These are phyloP conservation scores for Trichosporon asahii DNA, from an alignment of 1,284 basidiomycete species.

Conservation along the genomic window DNA sequence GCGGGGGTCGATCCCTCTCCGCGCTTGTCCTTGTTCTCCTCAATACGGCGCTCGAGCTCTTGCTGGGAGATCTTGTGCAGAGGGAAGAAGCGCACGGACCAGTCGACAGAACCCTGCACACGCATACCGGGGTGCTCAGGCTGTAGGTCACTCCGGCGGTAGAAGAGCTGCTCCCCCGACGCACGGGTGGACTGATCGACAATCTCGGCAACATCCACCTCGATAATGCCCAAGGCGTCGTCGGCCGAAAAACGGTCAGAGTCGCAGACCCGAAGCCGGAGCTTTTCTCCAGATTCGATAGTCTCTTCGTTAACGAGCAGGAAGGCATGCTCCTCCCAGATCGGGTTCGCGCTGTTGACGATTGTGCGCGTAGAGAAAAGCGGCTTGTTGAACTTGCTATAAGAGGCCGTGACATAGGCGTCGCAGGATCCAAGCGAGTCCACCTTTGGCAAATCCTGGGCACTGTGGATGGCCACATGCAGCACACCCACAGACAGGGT, in stretches of 20 bases:
- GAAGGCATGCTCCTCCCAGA: slow-evolving; percentile 45
- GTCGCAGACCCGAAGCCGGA: slow-evolving; percentile 49
- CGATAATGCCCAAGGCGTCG: slow-evolving; percentile 52
- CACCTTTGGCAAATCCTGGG: slow-evolving; percentile 40
- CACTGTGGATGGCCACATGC: slow-evolving; percentile 46
- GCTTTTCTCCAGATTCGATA: slow-evolving; percentile 47
- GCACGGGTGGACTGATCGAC: slow-evolving; percentile 35
- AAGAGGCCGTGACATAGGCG: slow-evolving; percentile 48
- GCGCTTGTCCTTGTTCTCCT: slow-evolving; percentile 10
- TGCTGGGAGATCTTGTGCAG: slow-evolving; percentile 44
- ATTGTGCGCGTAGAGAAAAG: slow-evolving; percentile 50
- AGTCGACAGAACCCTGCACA: slow-evolving; percentile 39
- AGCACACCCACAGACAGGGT: slow-evolving; percentile 47
- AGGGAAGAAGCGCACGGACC: slow-evolving; percentile 48
- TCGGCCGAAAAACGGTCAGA: slow-evolving; percentile 54
- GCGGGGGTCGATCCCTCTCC: slow-evolving; percentile 17
- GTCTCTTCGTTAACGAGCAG: slow-evolving; percentile 37
- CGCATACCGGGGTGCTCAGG: slow-evolving; percentile 41
- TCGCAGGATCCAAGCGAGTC: slow-evolving; percentile 50
- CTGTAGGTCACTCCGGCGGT: slow-evolving; percentile 35
- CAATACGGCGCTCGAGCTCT: slow-evolving; percentile 29
- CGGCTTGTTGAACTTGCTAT: slow-evolving; percentile 48
- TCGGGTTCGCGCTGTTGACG: slow-evolving; percentile 41
- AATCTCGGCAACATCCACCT: slow-evolving; percentile 49
- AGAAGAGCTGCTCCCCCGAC: slow-evolving; percentile 26